Conservation (phyloP, 2,329 filamentous ascomycete species). For the Didymella pinodella region DNA sequence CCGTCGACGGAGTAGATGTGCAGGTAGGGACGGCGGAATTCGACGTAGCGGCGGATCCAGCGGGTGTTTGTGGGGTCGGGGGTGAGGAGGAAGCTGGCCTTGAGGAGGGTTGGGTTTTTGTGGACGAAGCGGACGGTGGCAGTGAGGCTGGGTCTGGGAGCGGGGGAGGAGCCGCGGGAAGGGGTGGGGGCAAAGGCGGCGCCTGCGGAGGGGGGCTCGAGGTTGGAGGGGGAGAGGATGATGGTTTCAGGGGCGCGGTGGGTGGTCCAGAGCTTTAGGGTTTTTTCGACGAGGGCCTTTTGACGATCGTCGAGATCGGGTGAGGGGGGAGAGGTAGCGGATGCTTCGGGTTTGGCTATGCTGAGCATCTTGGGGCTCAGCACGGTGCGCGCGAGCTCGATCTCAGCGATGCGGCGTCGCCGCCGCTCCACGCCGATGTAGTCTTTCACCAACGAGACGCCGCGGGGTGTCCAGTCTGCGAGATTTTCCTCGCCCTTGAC, state of each 20-base stretch:
- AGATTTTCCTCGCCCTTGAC: constrained; percentile 94
- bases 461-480: constrained; percentile 83
- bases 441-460: constrained; percentile 89
- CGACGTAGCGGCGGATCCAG: constrained; percentile 93
- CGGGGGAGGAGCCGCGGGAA: constrained; percentile 43
- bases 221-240: constrained; percentile 61
- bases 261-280: constrained; percentile 69
- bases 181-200: constrained; percentile 53
- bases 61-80: constrained; percentile 81
- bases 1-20: constrained; percentile 89
- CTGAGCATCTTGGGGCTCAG: constrained; percentile 62
- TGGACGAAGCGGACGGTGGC: constrained; percentile 78
- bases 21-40: constrained; percentile 88
- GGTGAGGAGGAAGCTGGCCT: constrained; percentile 86
- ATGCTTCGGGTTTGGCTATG: constrained; percentile 27
- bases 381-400: constrained; percentile 75
- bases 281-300: constrained; percentile 58
- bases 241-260: constrained; percentile 55
- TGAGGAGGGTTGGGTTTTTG: constrained; percentile 77
- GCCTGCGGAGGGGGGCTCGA: constrained; percentile 73
- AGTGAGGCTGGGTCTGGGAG: constrained; percentile 68
- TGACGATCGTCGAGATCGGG: constrained; percentile 43
- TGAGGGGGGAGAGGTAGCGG: constrained; percentile 21
- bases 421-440: constrained; percentile 79
- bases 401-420: constrained; percentile 76